Evolutionary conservation across 257 asterid genomes (phyloP).

Genomic region (Catharanthus roseus): DNA sequence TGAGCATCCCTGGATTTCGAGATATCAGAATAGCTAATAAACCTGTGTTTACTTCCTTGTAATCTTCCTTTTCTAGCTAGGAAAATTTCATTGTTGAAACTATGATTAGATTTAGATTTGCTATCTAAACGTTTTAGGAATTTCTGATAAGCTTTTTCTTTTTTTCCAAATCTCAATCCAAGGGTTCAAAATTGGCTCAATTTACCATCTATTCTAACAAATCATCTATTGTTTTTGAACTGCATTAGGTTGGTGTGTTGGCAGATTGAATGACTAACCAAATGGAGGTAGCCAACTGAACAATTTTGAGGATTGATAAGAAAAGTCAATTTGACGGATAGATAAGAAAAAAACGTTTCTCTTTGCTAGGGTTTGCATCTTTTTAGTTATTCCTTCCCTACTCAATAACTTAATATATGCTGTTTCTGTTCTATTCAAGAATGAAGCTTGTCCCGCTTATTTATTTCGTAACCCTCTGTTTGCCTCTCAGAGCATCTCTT

Average conservation of each 20-base stretch:
- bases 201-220: not conserved
- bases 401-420: not conserved
- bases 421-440: not conserved
- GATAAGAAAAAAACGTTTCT: not conserved
- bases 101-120: not conserved
- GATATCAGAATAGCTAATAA: not conserved
- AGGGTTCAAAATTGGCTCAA: not conserved
- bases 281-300: not conserved
- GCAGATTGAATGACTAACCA: not conserved
- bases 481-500: not conserved
- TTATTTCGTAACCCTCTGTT: not conserved
- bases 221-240: no score
- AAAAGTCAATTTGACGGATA: not conserved
- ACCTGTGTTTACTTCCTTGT: not conserved
- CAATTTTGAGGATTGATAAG: not conserved
- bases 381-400: not conserved
- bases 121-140: not conserved
- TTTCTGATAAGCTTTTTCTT: not conserved
- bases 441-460: not conserved
- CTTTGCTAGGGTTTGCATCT: not conserved
- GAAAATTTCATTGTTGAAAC: not conserved
- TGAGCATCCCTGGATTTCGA: not conserved
- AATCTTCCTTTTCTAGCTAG: not conserved
- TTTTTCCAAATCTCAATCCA: not conserved
- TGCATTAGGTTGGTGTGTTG: not conserved